Conservation (phyloP, 371 early-diverging fungal genomes). For the Mycotypha africana region DNA sequence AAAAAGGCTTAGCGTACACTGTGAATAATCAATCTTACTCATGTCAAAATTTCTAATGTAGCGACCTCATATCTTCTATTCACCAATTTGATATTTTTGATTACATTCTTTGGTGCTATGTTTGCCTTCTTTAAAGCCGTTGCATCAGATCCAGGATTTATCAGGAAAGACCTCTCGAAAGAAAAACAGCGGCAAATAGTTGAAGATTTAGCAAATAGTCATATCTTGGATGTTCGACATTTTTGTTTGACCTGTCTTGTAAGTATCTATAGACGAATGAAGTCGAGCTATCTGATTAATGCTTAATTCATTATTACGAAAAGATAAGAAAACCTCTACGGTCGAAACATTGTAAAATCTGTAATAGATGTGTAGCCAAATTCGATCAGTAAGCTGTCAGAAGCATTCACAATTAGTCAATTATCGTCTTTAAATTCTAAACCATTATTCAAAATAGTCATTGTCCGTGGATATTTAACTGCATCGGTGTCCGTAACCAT, state of each 20-base stretch:
- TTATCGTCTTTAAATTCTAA: background rate
- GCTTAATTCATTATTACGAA: background rate
- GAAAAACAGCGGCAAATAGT: slow-evolving; percentile 50
- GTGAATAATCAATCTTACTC: too few species aligned
- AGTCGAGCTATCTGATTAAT: too few species aligned
- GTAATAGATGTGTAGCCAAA: slow-evolving; percentile 95
- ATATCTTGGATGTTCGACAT: slow-evolving; percentile 65
- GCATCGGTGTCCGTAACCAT: slow-evolving; percentile 86
- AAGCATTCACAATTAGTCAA: background rate
- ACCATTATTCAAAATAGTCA: slow-evolving; percentile 51
- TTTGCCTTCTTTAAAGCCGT: slow-evolving; percentile 73
- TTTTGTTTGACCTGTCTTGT: slow-evolving; percentile 82
- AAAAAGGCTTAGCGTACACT: too few species aligned
- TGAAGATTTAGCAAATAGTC: slow-evolving; percentile 62
- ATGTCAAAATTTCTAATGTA: slow-evolving; percentile 25
- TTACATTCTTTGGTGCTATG: slow-evolving; percentile 50
- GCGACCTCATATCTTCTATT: slow-evolving; percentile 61
- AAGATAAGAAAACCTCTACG: slow-evolving; percentile 85
- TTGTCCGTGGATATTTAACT: slow-evolving; percentile 95
- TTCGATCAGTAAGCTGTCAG: slow-evolving; percentile 88
- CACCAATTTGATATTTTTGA: slow-evolving; percentile 57
- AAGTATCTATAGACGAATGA: too few species aligned
- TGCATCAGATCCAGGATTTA: slow-evolving; percentile 79
- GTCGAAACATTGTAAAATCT: slow-evolving; percentile 96
- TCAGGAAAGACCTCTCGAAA: slow-evolving; percentile 42